Evolutionary conservation across 768 basidiomycete species (phyloP), one percentile per base, ranked within the genome.

Genomic region (Macrolepiota dolichaula): DNA sequence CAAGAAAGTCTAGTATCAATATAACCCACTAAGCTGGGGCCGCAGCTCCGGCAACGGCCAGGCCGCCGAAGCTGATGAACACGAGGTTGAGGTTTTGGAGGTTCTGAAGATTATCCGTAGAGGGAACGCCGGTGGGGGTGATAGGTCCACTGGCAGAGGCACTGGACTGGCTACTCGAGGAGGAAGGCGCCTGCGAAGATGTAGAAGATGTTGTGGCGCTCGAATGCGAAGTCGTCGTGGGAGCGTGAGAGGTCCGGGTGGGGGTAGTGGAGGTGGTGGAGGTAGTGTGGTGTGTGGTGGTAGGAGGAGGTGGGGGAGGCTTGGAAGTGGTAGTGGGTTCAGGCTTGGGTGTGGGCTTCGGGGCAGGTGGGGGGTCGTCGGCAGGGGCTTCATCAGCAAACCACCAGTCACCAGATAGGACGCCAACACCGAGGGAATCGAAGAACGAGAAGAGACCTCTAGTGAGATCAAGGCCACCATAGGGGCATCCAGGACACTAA

Each of bases 401-500:
- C 63, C 69, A 77, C 91, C 91, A 93, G 6, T 70, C 65, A 52
- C 85, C 88, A 63, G 80, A 80, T 54, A 92, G 66, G 4, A 88
- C 81, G 46, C 91, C 91, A 1, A 44, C 69, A 40, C 67, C 67
- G 50, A 76, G 66, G 19, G 66, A 9, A 3, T 80, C 83, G 67
- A 92, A 90, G 77, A 76, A 82, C 35, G 72, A 60, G 73, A 94
- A 93, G 51, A 93, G 79, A 55, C 86, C 85, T 13, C 72, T 67
- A 27, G 86, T 85, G 58, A 92, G 76, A 74, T 94, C 92, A 27
- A 92, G 80, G 44, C 83, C 90, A 27, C 79, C 81, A 36, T 70
- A 79, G 25, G 84, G 83, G 69, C 91, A 93, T 19, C 80, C 82
- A 49, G 85, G 83, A 69, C 90, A 91, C 83, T 89, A 40, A 19